Conservation (phyloP, 2,329 filamentous ascomycete genomes). For the Hypocreales sp. region DNA sequence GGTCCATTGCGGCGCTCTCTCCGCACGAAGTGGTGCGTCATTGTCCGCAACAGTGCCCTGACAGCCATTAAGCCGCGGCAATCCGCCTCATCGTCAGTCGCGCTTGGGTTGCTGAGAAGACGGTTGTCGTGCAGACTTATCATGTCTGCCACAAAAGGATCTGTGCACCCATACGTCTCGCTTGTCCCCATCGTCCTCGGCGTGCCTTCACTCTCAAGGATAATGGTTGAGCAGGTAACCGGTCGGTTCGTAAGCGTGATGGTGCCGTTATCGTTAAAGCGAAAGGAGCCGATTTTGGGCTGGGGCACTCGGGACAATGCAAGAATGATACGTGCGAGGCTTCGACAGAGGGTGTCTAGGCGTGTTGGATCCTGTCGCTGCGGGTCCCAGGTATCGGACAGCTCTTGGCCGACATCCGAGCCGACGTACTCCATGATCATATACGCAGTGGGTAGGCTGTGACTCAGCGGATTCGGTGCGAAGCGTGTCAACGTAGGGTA, state of each 20-base stretch:
- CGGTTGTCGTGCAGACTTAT: slow-evolving; percentile 1
- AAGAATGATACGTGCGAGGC: slow-evolving; percentile 1
- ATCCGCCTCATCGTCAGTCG: slow-evolving; percentile 1
- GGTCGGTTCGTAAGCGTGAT: not conserved
- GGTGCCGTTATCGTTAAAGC: slow-evolving; percentile 1
- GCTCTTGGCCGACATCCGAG: not conserved
- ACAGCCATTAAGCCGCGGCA: slow-evolving; percentile 1
- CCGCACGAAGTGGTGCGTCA: not conserved
- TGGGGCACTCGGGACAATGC: not conserved
- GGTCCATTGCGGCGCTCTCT: slow-evolving; percentile 8
- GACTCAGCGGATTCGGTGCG: not conserved
- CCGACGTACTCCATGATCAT: slow-evolving; percentile 1
- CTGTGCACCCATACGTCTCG: not conserved
- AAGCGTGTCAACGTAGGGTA: not conserved
- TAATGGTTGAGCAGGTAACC: slow-evolving; percentile 1
- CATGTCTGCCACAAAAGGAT: slow-evolving; percentile 1
- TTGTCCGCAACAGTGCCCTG: slow-evolving; percentile 1
- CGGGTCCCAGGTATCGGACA: slow-evolving; percentile 1
- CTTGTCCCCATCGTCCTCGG: not conserved
- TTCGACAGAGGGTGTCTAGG: not conserved
- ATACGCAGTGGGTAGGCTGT: not conserved
- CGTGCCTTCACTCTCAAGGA: slow-evolving; percentile 1
- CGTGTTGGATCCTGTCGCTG: not conserved
- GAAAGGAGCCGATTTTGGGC: slow-evolving; percentile 1
- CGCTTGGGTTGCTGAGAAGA: slow-evolving; percentile 1